Evolutionary conservation across 805 yeast species (phyloP).

Genomic region (Saccharomycopsis sp.): DNA sequence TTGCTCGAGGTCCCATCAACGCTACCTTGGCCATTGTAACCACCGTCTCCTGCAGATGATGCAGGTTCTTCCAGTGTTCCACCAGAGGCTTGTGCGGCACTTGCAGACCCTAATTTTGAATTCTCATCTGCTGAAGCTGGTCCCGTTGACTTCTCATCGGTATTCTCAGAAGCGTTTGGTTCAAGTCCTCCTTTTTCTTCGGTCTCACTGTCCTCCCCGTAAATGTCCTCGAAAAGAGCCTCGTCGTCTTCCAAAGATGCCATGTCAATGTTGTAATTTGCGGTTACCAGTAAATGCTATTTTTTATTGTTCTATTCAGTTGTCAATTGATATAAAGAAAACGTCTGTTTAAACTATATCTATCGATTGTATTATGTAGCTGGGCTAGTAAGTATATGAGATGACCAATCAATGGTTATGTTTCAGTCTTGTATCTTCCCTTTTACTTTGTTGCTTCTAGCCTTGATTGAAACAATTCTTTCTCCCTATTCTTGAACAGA

Average conservation of each 20-base stretch:
- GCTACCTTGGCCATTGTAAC: constrained; percentile 24
- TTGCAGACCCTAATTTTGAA: background rate
- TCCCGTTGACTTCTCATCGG: background rate
- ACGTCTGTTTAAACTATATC: background rate
- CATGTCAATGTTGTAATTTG: background rate
- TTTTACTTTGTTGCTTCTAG: no score
- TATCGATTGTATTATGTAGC: no score
- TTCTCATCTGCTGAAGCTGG: constrained; percentile 7
- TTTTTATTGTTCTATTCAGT: background rate
- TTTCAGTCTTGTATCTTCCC: no score
- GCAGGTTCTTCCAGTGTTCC: constrained; percentile 23
- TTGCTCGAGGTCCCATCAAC: constrained; percentile 5
- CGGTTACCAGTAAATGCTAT: background rate
- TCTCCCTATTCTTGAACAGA: no score
- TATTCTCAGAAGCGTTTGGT: constrained; percentile 14
- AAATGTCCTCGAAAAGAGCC: constrained; percentile 88
- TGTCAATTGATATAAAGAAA: background rate
- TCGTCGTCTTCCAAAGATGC: constrained; percentile 77
- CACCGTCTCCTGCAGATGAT: constrained; percentile 1
- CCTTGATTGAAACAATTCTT: no score
- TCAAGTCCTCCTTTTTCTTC: constrained; percentile 22
- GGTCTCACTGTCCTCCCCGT: constrained; percentile 32
- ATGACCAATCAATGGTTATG: no score
- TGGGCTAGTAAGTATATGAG: no score
- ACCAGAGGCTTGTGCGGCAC: constrained; percentile 17